phyloP scores from a whole-genome alignment of 345 rosid genomes.

The Garcia nutans region DNA sequence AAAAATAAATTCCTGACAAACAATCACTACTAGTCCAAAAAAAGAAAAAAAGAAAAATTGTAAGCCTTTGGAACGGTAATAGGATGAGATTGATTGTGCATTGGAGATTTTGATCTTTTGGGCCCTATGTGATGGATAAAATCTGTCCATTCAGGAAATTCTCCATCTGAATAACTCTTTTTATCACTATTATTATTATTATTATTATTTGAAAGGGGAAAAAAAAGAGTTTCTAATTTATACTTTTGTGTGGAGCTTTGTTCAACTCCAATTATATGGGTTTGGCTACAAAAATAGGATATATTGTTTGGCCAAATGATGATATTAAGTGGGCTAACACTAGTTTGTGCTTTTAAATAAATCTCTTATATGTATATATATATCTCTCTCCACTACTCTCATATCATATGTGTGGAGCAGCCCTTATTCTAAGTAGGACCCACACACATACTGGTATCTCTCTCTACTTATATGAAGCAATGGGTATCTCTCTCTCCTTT shows the following conservation, averaged over 20 bases:
- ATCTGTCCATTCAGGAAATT: conserved; percentile 5
- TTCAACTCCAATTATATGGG: conserved; percentile 12
- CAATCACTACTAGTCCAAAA: neutral
- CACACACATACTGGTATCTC: conserved; percentile 32
- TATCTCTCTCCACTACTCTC: neutral
- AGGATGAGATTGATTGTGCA: neutral
- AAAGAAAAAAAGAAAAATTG: too few relatives aligned
- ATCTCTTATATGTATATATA: too few relatives aligned
- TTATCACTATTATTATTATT: too few relatives aligned
- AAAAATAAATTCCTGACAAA: neutral
- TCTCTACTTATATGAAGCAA: conserved; percentile 39
- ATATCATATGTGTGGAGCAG: conserved; percentile 17
- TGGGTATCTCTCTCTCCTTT: conserved; percentile 35
- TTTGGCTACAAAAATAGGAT: conserved; percentile 17
- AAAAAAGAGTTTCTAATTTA: too few relatives aligned
- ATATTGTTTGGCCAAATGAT: conserved; percentile 27
- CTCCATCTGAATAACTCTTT: neutral
- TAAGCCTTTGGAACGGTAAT: neutral
- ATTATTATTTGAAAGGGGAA: too few relatives aligned
- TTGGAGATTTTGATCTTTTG: neutral
- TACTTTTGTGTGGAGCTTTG: neutral
- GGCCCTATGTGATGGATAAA: neutral
- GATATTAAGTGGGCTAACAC: conserved; percentile 24
- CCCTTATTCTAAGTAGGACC: conserved; percentile 10
- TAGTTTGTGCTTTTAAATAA: neutral